Conservation (phyloP, 164 flowering plant species). For the Kingdonia uniflora region DNA sequence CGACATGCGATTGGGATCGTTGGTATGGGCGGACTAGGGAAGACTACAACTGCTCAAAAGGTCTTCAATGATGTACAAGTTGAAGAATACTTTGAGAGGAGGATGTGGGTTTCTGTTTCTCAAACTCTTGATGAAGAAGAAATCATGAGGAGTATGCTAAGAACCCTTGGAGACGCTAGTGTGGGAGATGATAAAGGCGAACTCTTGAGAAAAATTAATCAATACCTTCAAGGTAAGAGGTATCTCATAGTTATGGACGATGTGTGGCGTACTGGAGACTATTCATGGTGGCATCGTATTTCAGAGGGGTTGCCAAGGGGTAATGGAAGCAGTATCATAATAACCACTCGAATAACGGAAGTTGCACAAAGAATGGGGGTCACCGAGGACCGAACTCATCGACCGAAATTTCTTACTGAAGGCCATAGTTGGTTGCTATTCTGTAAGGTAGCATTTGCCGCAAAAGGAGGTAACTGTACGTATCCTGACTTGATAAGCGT, state of each 20-base stretch:
- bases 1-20: slow-evolving; percentile 28
- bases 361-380: slow-evolving; percentile 36
- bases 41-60: slow-evolving; percentile 38
- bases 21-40: slow-evolving; percentile 58
- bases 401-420: slow-evolving; percentile 23
- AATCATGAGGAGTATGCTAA: slow-evolving; percentile 37
- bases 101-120: slow-evolving; percentile 48
- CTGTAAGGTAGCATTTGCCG: slow-evolving; percentile 33
- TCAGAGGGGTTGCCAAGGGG: slow-evolving; percentile 30
- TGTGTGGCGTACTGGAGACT: slow-evolving; percentile 30
- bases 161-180: slow-evolving; percentile 26
- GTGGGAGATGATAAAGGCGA: slow-evolving; percentile 25
- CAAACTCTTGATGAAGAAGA: slow-evolving; percentile 29
- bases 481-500: slow-evolving; percentile 20
- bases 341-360: slow-evolving; percentile 32
- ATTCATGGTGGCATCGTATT: slow-evolving; percentile 31
- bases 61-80: slow-evolving; percentile 29
- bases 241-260: slow-evolving; percentile 50
- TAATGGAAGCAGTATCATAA: slow-evolving; percentile 31
- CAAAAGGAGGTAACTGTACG: slow-evolving; percentile 18
- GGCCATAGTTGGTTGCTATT: slow-evolving; percentile 33
- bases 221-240: slow-evolving; percentile 32
- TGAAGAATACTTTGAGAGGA: slow-evolving; percentile 24
- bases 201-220: slow-evolving; percentile 28
- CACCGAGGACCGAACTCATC: slow-evolving; percentile 21